Base-by-base conservation (phyloP, 1,284 basidiomycete species). In the Rhodotorula glutinis region DNA sequence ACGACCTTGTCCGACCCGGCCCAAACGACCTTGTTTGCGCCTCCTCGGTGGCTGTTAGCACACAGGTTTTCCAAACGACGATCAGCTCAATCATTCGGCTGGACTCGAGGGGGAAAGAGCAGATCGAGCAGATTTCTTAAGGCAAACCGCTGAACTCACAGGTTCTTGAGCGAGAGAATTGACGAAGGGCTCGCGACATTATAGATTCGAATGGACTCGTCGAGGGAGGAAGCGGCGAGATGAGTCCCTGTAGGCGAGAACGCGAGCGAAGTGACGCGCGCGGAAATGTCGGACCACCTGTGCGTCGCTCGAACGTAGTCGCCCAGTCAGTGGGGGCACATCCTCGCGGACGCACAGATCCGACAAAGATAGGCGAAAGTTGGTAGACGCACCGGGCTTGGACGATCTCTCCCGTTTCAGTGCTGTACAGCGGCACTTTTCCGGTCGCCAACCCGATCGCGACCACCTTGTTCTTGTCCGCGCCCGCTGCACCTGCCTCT, bases 261-360 rank as follows among this genome's bases (percentile, higher is more conserved):
- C 4, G 60, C 62, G 41, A 73, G 63, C 11, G 49, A 25, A 13
- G 63, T 56, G 14, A 73, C 27, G 77, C 78, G 19, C 77, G 74
- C 10, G 78, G 74, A 17, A 78, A 78, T 21, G 77, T 79, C 58
- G 33, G 79, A 78, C 13, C 79, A 77, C 21, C 77, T 78, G 61
- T 77, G 74, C 14, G 63, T 76, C 19, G 11, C 8, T 11, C 27
- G n/a, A 14, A 38, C 33, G 23, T 25, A 4, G 5, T 10, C 23
- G 0, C 9, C 30, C 8, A 11, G 53, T 49, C 47, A 49, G 47
- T 7, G 33, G 33, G 5, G 33, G 5, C 11, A 11, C 33, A 38
- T 14, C 47, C 47, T n/a, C n/a, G n/a, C n/a, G 47, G 1, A 2
- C 3, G 9, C 51, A 11, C 1, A 30, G 17, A 11, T 33, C 17